Evolutionary conservation across 2,329 filamentous ascomycete genomes (phyloP).

Genomic region (Xylariaceae sp.): DNA sequence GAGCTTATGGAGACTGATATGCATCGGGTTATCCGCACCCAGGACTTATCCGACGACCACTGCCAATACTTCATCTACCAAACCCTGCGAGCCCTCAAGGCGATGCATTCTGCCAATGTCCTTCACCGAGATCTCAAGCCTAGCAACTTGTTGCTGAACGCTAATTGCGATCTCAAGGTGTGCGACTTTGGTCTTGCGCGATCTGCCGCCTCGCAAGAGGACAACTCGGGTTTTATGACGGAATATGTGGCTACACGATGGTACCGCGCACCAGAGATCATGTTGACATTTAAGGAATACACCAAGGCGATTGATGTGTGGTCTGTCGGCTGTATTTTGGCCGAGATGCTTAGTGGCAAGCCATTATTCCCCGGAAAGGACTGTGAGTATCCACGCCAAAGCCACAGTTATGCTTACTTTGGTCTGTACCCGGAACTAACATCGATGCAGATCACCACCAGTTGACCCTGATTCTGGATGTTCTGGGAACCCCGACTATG

Average conservation of each 20-base stretch:
- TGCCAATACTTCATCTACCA: slow-evolving; percentile 99
- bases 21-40: slow-evolving; percentile 97
- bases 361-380: slow-evolving; percentile 97
- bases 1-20: slow-evolving; percentile 99
- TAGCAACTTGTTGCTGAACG: slow-evolving; percentile 92
- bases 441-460: slow-evolving; percentile 82
- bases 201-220: slow-evolving; percentile 93
- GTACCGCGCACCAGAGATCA: slow-evolving; percentile 99
- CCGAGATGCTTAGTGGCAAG: slow-evolving; percentile 98
- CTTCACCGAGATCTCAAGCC: slow-evolving; percentile 96
- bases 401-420: not conserved
- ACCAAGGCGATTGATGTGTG: slow-evolving; percentile 99
- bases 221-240: slow-evolving; percentile 99
- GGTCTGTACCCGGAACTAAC: slow-evolving; percentile 14
- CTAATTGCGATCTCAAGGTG: slow-evolving; percentile 98
- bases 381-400: slow-evolving; percentile 56
- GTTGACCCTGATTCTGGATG: slow-evolving; percentile 91
- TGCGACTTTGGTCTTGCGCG: slow-evolving; percentile 96
- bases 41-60: slow-evolving; percentile 97
- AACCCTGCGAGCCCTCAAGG: slow-evolving; percentile 93
- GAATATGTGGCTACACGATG: slow-evolving; percentile 99
- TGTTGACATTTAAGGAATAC: slow-evolving; percentile 99
- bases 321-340: slow-evolving; percentile 97
- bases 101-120: slow-evolving; percentile 98
- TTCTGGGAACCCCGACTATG: slow-evolving; percentile 97